These are phyloP conservation scores for Epichloe brachyelytri DNA, from an alignment of 2,329 filamentous ascomycete species.

Conservation along the genomic window DNA sequence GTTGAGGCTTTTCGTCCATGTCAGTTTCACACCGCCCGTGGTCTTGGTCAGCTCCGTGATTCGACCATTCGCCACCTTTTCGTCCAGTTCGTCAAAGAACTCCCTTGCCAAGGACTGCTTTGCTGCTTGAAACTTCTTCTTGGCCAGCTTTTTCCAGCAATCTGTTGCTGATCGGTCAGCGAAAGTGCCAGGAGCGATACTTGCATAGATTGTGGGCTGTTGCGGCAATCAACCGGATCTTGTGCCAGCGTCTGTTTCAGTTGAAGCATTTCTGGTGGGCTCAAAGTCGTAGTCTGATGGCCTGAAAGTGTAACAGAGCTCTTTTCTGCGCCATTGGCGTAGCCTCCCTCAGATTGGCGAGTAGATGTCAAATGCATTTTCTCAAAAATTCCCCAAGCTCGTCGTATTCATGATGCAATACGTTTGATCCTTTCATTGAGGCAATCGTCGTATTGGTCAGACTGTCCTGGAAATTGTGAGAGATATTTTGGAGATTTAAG, in stretches of 20 bases:
- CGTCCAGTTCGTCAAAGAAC: conserved; percentile 60
- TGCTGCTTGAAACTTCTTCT: conserved; percentile 46
- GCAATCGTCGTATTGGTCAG: not conserved
- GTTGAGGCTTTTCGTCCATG: conserved; percentile 68
- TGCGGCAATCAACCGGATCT: not conserved
- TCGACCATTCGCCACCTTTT: conserved; percentile 44
- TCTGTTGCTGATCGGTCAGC: not conserved
- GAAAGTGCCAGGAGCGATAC: not conserved
- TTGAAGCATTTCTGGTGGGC: not conserved
- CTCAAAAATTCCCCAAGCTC: not conserved
- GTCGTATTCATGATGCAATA: not conserved
- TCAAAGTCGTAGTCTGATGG: not conserved
- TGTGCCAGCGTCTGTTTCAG: not conserved
- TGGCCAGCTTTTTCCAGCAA: conserved; percentile 12
- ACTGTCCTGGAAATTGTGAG: not conserved
- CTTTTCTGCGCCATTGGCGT: not conserved
- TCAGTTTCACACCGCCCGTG: conserved; percentile 58
- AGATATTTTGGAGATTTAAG: not conserved
- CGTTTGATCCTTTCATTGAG: not conserved
- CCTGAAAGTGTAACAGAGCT: not conserved
- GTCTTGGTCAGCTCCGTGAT: conserved; percentile 43
- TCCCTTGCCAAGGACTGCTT: conserved; percentile 50
- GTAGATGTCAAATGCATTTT: not conserved
- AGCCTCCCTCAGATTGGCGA: not conserved
- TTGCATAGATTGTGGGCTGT: not conserved